Percentiles rank a stretch among this genome's conserved stretches.
Conservation (phyloP, 108 stramenopile species). For the Nannochloropsis gaditana region DNA sequence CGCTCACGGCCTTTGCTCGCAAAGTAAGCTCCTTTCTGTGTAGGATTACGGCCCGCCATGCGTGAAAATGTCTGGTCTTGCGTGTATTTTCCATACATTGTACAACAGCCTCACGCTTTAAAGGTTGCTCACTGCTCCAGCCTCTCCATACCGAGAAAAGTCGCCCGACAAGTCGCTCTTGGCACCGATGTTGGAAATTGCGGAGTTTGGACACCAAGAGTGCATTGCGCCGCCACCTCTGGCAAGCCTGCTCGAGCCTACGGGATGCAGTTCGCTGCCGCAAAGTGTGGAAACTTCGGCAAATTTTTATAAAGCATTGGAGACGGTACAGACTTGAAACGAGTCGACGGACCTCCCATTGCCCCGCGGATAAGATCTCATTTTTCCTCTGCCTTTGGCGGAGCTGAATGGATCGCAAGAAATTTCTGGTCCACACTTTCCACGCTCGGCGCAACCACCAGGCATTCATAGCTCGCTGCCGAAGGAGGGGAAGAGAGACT, state of each 20-base stretch:
- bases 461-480: neutral
- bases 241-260: neutral
- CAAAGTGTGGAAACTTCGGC: neutral
- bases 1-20: neutral
- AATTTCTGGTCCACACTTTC: neutral
- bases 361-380: neutral
- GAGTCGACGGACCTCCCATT: neutral
- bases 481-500: neutral
- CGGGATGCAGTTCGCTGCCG: neutral
- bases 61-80: neutral
- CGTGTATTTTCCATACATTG: neutral
- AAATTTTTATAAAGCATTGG: neutral
- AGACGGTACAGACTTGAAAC: neutral
- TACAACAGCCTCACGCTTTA: neutral
- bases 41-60: neutral
- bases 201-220: neutral
- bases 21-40: neutral
- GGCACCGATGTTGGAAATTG: neutral
- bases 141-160: neutral
- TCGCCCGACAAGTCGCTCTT: neutral
- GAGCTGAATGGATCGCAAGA: neutral
- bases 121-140: neutral
- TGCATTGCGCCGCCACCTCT: neutral
- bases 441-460: neutral
- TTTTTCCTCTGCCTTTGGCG: neutral